Base-by-base conservation (phyloP, 306 rosid genomes). In the Quercus dentata region DNA sequence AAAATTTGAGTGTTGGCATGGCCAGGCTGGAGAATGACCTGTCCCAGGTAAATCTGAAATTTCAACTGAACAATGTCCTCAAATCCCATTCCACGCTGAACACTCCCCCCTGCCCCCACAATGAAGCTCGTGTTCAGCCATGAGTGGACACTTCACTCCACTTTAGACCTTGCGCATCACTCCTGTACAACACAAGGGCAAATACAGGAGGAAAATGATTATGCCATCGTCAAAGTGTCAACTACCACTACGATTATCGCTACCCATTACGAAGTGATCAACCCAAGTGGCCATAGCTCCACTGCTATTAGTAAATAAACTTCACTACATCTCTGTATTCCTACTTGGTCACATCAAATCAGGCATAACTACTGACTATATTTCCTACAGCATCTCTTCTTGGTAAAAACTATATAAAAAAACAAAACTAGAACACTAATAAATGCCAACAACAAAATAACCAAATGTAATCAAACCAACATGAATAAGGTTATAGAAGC, bases 161-260 rank as follows among this genome's bases (percentile, higher is more conserved):
- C 89, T 84, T 89, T 91, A 88, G 87, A 79, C 83, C 92, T 86
- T 73, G 83, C 71, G 97, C 98, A 93, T 86, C 90, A 87, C 86
- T 86, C 99, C 98, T 93, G 99, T 95, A 89, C 97, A 95, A 90
- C 99, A 96, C 98, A 96, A 96, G 98, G 94, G 93, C 97, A 96
- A 96, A 96, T 96, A 91, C 94, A 96, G 98, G 99, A 91, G 97
- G 94, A 89, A 93, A 95, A 91, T 91, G 97, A 89, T 93, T 96
- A 96, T 96, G 92, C 97, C 98, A 96, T 85, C 86, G 81, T 93
- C 92, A 93, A 93, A 93, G 90, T 89, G 87, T 91, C 90, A 83
- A 96, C 94, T 91, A 90, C 90, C 91, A 91, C 93, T 95, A 93
- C 85, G 87, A 93, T 87, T 95, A 94, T 73, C 84, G 88, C 97